phyloP scores from a whole-genome alignment of 768 basidiomycete genomes.

The Omphalotus guepiniiformis region DNA sequence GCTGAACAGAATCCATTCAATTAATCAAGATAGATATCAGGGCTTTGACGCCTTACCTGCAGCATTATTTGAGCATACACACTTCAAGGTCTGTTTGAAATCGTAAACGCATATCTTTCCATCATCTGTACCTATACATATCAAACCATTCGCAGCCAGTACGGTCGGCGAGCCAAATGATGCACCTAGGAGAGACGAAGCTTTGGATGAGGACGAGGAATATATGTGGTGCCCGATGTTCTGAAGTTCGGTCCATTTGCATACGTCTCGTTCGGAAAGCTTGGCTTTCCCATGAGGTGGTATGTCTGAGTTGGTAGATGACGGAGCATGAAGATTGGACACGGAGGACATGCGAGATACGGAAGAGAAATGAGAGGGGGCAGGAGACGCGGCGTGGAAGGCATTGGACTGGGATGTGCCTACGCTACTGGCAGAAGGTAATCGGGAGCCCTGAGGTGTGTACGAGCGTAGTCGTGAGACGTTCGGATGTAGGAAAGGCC shows the following conservation, averaged over 20 bases:
- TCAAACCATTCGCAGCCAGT: constrained; percentile 78
- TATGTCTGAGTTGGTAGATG: constrained; percentile 20
- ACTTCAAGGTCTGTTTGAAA: constrained; percentile 81
- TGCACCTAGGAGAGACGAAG: constrained; percentile 57
- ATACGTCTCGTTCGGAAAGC: constrained; percentile 48
- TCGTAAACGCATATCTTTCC: constrained; percentile 84
- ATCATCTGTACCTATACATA: constrained; percentile 82
- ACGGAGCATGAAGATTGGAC: constrained; percentile 39
- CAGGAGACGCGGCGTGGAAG: constrained; percentile 44
- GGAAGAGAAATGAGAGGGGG: constrained; percentile 63
- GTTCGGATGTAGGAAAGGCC: constrained; percentile 66
- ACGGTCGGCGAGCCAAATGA: constrained; percentile 69
- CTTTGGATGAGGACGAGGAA: constrained; percentile 49
- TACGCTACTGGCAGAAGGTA: constrained; percentile 39
- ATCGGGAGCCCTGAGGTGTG: constrained; percentile 42
- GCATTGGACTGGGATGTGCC: constrained; percentile 40
- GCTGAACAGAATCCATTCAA: constrained; percentile 33
- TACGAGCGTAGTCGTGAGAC: constrained; percentile 78
- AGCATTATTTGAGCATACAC: constrained; percentile 69
- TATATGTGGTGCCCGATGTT: constrained; percentile 56
- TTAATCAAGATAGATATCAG: constrained; percentile 6
- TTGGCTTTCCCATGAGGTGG: constrained; percentile 14
- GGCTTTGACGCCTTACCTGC: constrained; percentile 47
- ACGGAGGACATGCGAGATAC: constrained; percentile 65
- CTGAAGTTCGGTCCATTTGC: constrained; percentile 72